A percentile compares a stretch with the other conserved stretches of the same genome.
phyloP scores from a whole-genome alignment of 2,329 filamentous ascomycete genomes.

The Coniosporium tulheliwenetii region DNA sequence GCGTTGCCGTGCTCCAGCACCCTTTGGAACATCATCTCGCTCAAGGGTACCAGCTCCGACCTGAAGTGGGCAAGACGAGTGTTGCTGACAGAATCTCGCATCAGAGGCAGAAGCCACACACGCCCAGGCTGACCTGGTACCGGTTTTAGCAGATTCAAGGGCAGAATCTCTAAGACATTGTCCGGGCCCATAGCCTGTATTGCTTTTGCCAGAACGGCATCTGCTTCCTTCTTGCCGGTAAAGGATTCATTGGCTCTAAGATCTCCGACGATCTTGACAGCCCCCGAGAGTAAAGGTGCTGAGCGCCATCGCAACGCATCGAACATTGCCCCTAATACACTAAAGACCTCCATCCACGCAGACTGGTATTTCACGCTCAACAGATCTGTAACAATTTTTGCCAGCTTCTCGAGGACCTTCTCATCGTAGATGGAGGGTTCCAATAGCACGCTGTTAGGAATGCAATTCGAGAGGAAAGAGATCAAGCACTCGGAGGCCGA shows the following conservation, averaged over 20 bases:
- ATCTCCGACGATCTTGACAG: slow-evolving; percentile 70
- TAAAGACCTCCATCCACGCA: slow-evolving; percentile 91
- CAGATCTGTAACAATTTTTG: slow-evolving; percentile 55
- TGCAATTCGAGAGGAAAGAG: slow-evolving; percentile 80
- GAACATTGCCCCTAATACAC: slow-evolving; percentile 73
- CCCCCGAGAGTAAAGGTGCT: slow-evolving; percentile 58
- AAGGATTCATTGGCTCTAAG: slow-evolving; percentile 80
- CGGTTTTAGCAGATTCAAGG: slow-evolving; percentile 70
- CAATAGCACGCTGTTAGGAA: slow-evolving; percentile 67
- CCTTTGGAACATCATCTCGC: slow-evolving; percentile 76
- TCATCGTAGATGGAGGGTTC: slow-evolving; percentile 89
- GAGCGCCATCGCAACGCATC: slow-evolving; percentile 75
- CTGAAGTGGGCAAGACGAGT: slow-evolving; percentile 77
- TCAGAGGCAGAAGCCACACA: slow-evolving; percentile 86
- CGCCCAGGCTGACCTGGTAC: slow-evolving; percentile 65
- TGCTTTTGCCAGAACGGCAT: slow-evolving; percentile 76
- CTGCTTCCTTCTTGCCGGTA: slow-evolving; percentile 84
- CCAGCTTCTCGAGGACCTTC: slow-evolving; percentile 70
- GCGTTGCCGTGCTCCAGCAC: slow-evolving; percentile 68
- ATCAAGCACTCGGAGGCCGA: slow-evolving; percentile 91
- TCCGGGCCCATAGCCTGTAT: slow-evolving; percentile 83
- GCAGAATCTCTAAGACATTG: slow-evolving; percentile 64
- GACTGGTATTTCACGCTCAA: slow-evolving; percentile 84
- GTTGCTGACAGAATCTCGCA: slow-evolving; percentile 81
- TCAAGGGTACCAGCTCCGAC: slow-evolving; percentile 72